Evolutionary conservation across 1,284 basidiomycete species (phyloP), one percentile per base, ranked within the genome.

Genomic region (Malassezia brasiliensis): DNA sequence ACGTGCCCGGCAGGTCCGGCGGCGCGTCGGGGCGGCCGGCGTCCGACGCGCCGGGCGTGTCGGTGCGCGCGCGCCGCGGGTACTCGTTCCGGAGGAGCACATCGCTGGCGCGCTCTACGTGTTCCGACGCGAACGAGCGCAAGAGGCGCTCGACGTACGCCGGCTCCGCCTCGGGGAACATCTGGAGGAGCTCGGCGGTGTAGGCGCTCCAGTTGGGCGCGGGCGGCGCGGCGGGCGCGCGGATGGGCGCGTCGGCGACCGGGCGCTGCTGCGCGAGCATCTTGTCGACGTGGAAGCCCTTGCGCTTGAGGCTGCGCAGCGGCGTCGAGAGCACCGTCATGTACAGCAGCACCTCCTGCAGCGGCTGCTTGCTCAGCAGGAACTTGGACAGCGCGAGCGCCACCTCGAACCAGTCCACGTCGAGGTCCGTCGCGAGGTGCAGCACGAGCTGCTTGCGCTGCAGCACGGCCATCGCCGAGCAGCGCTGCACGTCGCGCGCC

Each of bases 241-340:
- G 57, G 12, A 65, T 53, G 30, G 66, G 63, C 22, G 70, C 69
- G 45, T 73, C 71, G 15, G 68, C 57, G 55, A 83, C 82, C 50
- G 85, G 80, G 31, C 80, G 79, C 53, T 90, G 87, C 65, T 89
- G 85, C 59, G 85, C 84, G 49, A 96, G 77, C 55, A 96, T 93
- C 48, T 91, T 82, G 72, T 96, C 90, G 49, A 96, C 90, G 85
- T 67, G 56, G 50, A 70, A 62, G 5, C 90, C 90, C 59, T 91
- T 80, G 52, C 90, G 80, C 72, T 85, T 86, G 52, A 98, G 77
- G 1, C 87, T 84, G 60, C 83, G 81, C 42, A 96, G 77, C 56
- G 91, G 87, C 0, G 90, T 94, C 0, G 88, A 88, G 11, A 98
- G 80, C 44, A 98, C 88, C 0, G 89, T 93, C 83, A 88, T 88